Evolutionary conservation across 306 rosid species (phyloP).

Genomic region (Hippophae gyantsensis): DNA sequence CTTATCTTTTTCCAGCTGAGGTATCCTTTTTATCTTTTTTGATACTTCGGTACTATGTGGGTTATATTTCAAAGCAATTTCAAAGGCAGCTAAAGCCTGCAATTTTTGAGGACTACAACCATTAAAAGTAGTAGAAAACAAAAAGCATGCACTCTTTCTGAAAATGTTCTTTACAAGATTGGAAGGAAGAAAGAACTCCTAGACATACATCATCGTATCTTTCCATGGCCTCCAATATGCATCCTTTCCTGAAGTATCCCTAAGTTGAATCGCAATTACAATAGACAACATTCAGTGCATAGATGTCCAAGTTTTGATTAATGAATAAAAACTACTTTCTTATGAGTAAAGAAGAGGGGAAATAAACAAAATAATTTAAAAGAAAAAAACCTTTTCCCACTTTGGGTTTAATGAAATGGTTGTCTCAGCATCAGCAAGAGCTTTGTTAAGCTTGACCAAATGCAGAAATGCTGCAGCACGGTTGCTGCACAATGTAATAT

Average conservation of each 20-base stretch:
- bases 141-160: slow-evolving; percentile 9
- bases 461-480: slow-evolving; percentile 98
- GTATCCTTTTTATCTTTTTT: slow-evolving; percentile 69
- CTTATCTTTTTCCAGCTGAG: slow-evolving; percentile 60
- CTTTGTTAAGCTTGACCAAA: slow-evolving; percentile 84
- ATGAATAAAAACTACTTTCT: slow-evolving; percentile 2
- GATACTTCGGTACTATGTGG: slow-evolving; percentile 84
- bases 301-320: neutral
- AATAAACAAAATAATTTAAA: neutral
- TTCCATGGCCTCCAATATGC: slow-evolving; percentile 91
- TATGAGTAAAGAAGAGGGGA: neutral
- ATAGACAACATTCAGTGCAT: neutral
- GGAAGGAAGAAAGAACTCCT: slow-evolving; percentile 12
- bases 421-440: slow-evolving; percentile 92
- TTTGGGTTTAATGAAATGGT: slow-evolving; percentile 74
- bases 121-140: slow-evolving; percentile 19
- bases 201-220: slow-evolving; percentile 69
- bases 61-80: slow-evolving; percentile 65
- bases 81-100: slow-evolving; percentile 79
- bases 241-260: slow-evolving; percentile 97
- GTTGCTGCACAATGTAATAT: slow-evolving; percentile 45
- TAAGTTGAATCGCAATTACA: slow-evolving; percentile 36
- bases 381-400: slow-evolving; percentile 82
- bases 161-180: slow-evolving; percentile 11
- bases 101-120: slow-evolving; percentile 16